These are phyloP conservation scores for Pseudogymnoascus sp. DNA, from an alignment of 2,329 filamentous ascomycete species.

Conservation along the genomic window DNA sequence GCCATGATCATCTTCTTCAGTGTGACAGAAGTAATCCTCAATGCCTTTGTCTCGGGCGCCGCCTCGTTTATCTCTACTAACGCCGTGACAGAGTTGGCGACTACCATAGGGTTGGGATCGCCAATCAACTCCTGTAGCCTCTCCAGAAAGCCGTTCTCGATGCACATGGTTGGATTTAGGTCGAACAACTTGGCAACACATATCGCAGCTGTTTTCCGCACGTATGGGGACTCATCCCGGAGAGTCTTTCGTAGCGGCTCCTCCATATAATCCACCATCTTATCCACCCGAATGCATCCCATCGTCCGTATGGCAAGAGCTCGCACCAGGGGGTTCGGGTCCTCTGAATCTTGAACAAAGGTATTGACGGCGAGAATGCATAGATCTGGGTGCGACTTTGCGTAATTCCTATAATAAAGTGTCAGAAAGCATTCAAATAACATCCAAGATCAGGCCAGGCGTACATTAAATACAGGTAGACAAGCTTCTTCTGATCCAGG, in stretches of 20 bases:
- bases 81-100: slow-evolving; percentile 93
- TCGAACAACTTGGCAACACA: slow-evolving; percentile 98
- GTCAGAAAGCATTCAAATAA: slow-evolving; percentile 13
- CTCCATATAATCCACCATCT: slow-evolving; percentile 99
- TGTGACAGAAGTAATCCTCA: slow-evolving; percentile 73
- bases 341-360: slow-evolving; percentile 97
- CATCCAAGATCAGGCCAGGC: slow-evolving; percentile 24
- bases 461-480: slow-evolving; percentile 95
- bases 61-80: slow-evolving; percentile 86
- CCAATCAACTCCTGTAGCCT: slow-evolving; percentile 91
- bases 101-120: slow-evolving; percentile 97
- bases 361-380: slow-evolving; percentile 99
- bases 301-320: slow-evolving; percentile 95
- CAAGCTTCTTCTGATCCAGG: slow-evolving; percentile 98
- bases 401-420: slow-evolving; percentile 72
- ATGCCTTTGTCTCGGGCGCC: slow-evolving; percentile 81
- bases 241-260: slow-evolving; percentile 93
- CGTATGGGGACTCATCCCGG: slow-evolving; percentile 94
- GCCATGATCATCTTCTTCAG: slow-evolving; percentile 96
- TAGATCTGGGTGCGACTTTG: slow-evolving; percentile 95
- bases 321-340: slow-evolving; percentile 91
- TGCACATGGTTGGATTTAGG: slow-evolving; percentile 82
- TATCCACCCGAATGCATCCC: slow-evolving; percentile 96
- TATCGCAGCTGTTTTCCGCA: slow-evolving; percentile 94
- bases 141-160: slow-evolving; percentile 95